These are phyloP conservation scores for Phytomonas sp. DNA, from an alignment of 208 protist species.

Conservation along the genomic window DNA sequence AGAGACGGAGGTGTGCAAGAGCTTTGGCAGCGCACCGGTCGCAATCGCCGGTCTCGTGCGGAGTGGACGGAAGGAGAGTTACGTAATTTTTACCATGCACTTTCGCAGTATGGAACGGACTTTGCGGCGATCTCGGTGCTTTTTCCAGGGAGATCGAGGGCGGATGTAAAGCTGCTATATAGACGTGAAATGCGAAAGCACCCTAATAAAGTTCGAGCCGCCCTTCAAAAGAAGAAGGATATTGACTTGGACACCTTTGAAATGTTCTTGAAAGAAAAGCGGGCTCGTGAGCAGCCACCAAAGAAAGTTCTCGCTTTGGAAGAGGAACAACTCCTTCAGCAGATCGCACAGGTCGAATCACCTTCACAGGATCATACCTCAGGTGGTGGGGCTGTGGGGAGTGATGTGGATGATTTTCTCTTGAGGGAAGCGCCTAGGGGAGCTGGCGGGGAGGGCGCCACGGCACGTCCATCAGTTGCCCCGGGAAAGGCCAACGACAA, in stretches of 20 bases:
- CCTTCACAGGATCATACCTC: conserved; percentile 13
- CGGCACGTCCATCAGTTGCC: not conserved
- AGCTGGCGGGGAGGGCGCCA: not conserved
- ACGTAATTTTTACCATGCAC: conserved; percentile 62
- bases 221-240: conserved; percentile 33
- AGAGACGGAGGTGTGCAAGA: not conserved
- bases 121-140: conserved; percentile 80
- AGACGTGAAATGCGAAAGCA: conserved; percentile 60
- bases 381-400: conserved; percentile 29
- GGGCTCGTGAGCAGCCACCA: conserved; percentile 22
- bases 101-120: conserved; percentile 86
- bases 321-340: conserved; percentile 43
- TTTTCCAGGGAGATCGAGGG: conserved; percentile 44
- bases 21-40: not conserved
- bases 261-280: conserved; percentile 29
- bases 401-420: conserved; percentile 31
- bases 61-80: conserved; percentile 78
- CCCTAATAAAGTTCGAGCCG: conserved; percentile 37
- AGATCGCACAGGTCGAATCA: conserved; percentile 24
- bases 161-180: conserved; percentile 81
- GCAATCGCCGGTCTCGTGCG: conserved; percentile 4
- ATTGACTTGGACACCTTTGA: conserved; percentile 70
- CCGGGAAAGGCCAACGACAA: not conserved
- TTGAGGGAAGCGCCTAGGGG: not conserved
- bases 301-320: conserved; percentile 42